Evolutionary conservation across 2,329 filamentous ascomycete genomes (phyloP).

Genomic region (Ilyonectria mors-panacis): DNA sequence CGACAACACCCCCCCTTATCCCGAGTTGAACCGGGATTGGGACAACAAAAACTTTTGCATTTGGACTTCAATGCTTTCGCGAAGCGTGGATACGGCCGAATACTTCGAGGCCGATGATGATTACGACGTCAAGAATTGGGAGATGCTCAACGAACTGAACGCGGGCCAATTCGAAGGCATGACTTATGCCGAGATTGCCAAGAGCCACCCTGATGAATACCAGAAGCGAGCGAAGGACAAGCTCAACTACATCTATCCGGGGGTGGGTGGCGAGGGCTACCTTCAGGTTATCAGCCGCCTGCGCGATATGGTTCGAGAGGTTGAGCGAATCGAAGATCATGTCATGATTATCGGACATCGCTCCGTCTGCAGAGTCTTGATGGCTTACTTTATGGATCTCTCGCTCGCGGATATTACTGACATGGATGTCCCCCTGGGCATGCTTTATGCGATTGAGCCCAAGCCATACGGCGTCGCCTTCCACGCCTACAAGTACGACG

Average conservation of each 20-base stretch:
- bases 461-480: conserved; percentile 99
- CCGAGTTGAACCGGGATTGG: conserved; percentile 79
- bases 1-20: conserved; percentile 95
- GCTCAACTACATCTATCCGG: conserved; percentile 95
- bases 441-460: conserved; percentile 94
- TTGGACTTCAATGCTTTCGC: conserved; percentile 97
- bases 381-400: conserved; percentile 97
- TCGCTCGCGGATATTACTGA: conserved; percentile 93
- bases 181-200: conserved; percentile 91
- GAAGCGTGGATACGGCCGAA: conserved; percentile 88
- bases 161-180: conserved; percentile 94
- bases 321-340: conserved; percentile 97
- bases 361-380: conserved; percentile 89
- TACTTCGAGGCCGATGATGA: conserved; percentile 93
- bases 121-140: conserved; percentile 97
- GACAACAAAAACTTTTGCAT: conserved; percentile 95
- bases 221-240: conserved; percentile 86
- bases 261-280: conserved; percentile 95
- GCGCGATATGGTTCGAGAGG: conserved; percentile 94
- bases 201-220: conserved; percentile 86
- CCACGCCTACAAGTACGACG: conserved; percentile 93
- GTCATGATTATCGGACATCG: conserved; percentile 93
- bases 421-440: conserved; percentile 92
- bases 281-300: conserved; percentile 97
- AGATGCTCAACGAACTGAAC: conserved; percentile 97